These are phyloP conservation scores for Curvularia lunata DNA, from an alignment of 2,329 filamentous ascomycete species.

Conservation along the genomic window DNA sequence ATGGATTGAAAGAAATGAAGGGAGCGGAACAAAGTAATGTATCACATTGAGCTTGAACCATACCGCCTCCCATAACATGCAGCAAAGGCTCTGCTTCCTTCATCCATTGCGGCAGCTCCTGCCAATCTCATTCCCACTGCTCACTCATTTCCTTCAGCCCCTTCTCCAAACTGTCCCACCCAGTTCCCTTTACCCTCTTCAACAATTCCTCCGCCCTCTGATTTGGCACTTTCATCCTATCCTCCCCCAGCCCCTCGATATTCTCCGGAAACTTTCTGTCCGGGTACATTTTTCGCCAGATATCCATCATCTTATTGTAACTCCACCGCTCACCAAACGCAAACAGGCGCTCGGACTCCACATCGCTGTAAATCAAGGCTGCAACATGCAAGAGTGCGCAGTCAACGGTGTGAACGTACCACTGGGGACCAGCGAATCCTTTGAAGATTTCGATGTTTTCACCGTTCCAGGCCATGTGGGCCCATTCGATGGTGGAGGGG, in stretches of 20 bases:
- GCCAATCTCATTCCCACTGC: constrained; percentile 10
- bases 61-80: neutral
- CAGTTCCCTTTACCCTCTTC: constrained; percentile 35
- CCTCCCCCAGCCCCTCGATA: constrained; percentile 24
- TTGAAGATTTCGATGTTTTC: constrained; percentile 43
- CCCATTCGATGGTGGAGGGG: constrained; percentile 40
- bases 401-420: constrained; percentile 34
- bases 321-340: constrained; percentile 58
- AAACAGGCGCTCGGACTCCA: constrained; percentile 61
- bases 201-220: constrained; percentile 37
- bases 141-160: constrained; percentile 26
- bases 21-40: too few relatives aligned
- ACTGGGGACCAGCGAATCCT: constrained; percentile 21
- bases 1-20: too few relatives aligned
- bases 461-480: constrained; percentile 29
- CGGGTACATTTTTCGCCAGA: constrained; percentile 51
- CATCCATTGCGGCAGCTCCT: neutral
- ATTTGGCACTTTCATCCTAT: constrained; percentile 28
- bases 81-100: neutral
- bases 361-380: constrained; percentile 55
- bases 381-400: constrained; percentile 60
- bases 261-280: constrained; percentile 44
- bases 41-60: neutral
- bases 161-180: constrained; percentile 37
- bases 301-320: constrained; percentile 54